Conservation (phyloP, 2,329 filamentous ascomycete species). For the Myriosclerotinia scirpicola region DNA sequence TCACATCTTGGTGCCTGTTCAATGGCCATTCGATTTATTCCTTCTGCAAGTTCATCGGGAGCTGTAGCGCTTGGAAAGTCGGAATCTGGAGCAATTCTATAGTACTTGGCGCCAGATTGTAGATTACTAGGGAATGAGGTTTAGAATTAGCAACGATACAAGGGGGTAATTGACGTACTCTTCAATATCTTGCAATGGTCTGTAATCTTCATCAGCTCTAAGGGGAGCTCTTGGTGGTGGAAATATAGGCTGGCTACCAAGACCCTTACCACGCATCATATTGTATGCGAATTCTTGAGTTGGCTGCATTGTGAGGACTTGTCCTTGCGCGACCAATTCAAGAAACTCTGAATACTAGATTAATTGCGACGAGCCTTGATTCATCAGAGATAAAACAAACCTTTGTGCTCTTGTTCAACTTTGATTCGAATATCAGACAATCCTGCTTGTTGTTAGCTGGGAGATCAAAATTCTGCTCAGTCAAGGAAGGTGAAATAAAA, state of each 20-base stretch:
- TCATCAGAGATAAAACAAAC: background rate
- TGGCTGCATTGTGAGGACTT: constrained; percentile 9
- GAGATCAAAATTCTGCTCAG: background rate
- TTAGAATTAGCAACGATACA: background rate
- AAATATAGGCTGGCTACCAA: constrained; percentile 13
- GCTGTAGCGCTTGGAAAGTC: background rate
- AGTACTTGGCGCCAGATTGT: constrained; percentile 19
- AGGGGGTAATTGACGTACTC: background rate
- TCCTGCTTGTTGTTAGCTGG: constrained; percentile 4
- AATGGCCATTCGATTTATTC: background rate
- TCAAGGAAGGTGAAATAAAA: background rate
- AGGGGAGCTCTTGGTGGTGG: background rate
- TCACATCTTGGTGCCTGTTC: background rate
- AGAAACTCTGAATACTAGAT: constrained; percentile 14
- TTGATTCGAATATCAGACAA: constrained; percentile 13
- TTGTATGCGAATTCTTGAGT: constrained; percentile 20
- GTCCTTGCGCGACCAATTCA: background rate
- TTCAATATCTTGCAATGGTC: background rate
- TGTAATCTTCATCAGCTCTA: constrained; percentile 3
- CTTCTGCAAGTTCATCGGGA: background rate
- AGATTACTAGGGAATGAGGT: background rate
- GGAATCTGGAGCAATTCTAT: background rate
- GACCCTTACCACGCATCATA: constrained; percentile 20
- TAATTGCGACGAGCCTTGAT: background rate
- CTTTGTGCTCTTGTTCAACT: constrained; percentile 19